Conservation (phyloP, 164 flowering plant genomes). For the Aristolochia contorta region DNA sequence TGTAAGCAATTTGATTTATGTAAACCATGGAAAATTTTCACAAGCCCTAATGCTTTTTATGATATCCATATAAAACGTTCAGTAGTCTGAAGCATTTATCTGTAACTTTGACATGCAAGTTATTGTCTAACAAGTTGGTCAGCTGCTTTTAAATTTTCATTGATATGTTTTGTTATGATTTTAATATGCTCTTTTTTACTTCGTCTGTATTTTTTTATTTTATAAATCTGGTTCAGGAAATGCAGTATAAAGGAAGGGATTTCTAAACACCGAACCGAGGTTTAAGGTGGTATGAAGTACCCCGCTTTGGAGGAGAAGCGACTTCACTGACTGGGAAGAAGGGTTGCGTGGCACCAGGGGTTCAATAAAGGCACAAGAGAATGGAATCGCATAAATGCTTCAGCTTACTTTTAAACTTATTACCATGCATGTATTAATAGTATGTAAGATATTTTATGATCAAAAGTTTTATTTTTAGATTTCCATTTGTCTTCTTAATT, state of each 20-base stretch:
- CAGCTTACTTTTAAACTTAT: not conserved
- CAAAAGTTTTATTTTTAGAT: no score
- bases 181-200: not conserved
- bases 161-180: not conserved
- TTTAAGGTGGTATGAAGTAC: conserved; percentile 8
- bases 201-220: no score
- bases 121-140: not conserved
- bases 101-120: no score
- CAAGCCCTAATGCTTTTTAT: no score
- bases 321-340: not conserved
- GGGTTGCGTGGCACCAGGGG: not conserved
- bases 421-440: not conserved
- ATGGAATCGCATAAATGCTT: not conserved
- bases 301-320: not conserved
- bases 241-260: conserved; percentile 59
- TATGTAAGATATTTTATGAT: no score
- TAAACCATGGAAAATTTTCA: no score
- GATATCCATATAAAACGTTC: not conserved
- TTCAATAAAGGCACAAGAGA: not conserved
- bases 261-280: conserved; percentile 16
- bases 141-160: not conserved
- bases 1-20: no score
- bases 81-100: no score
- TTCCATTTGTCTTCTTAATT: no score
- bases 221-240: conserved; percentile 37